Evolutionary conservation across 345 rosid species (phyloP).

Genomic region (Eucalyptus curtisii): DNA sequence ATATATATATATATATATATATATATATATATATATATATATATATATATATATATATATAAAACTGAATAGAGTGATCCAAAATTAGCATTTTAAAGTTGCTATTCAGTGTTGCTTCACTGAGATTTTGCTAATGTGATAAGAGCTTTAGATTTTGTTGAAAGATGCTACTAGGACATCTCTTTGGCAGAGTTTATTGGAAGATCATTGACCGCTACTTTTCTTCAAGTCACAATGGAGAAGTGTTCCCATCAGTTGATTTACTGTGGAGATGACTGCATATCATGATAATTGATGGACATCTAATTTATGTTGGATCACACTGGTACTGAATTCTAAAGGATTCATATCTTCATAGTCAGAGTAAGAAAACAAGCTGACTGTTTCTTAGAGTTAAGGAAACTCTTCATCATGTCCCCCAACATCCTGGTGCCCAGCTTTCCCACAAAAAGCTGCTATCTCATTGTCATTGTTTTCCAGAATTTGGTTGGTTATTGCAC

Average conservation of each 20-base stretch:
- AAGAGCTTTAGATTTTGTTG: neutral
- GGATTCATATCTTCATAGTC: neutral
- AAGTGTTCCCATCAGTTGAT: neutral
- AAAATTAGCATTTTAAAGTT: neutral
- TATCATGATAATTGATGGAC: neutral
- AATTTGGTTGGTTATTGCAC: neutral
- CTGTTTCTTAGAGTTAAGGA: neutral
- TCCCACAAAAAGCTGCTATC: neutral
- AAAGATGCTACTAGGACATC: neutral
- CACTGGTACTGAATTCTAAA: neutral
- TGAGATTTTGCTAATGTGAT: neutral
- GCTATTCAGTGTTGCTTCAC: neutral
- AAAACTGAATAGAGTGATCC: neutral
- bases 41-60: neutral
- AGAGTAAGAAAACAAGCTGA: neutral
- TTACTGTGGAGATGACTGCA: neutral
- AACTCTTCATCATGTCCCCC: neutral
- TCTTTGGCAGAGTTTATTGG: neutral
- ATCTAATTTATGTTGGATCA: neutral
- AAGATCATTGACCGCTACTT: neutral
- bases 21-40: neutral
- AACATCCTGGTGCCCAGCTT: neutral
- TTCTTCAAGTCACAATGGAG: neutral
- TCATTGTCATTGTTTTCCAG: neutral
- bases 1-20: neutral